Percentiles rank a stretch among this genome's conserved stretches.
Conservation (phyloP, 257 asterid genomes). For the Perilla frutescens region DNA sequence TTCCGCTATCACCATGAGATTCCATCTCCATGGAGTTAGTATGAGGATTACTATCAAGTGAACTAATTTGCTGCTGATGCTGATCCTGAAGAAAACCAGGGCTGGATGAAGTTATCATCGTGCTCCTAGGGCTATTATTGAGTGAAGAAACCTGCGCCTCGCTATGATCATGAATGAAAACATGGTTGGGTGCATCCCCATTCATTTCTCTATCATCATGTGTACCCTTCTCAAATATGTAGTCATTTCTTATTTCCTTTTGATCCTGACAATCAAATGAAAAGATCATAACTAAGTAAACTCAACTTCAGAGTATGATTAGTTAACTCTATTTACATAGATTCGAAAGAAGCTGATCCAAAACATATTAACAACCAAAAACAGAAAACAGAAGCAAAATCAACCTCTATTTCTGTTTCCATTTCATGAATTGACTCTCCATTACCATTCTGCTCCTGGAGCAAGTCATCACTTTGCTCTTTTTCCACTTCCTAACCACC, state of each 20-base stretch:
- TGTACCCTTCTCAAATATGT: conserved; percentile 41
- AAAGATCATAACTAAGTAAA: conserved; percentile 21
- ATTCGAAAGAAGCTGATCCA: conserved; percentile 1
- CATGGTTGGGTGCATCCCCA: conserved; percentile 45
- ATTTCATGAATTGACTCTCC: conserved; percentile 46
- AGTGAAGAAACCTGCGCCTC: conserved; percentile 44
- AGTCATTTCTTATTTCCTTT: conserved; percentile 40
- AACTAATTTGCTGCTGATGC: conserved; percentile 46
- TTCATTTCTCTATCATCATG: conserved; percentile 35
- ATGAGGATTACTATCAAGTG: conserved; percentile 47
- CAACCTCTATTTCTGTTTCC: conserved; percentile 55
- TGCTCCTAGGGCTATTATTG: conserved; percentile 37
- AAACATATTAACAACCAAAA: conserved; percentile 17
- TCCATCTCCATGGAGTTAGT: conserved; percentile 52
- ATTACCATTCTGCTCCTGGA: conserved; percentile 50
- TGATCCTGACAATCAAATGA: conserved; percentile 46
- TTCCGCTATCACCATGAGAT: conserved; percentile 42
- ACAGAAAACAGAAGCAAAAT: conserved; percentile 22
- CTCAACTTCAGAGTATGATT: conserved; percentile 22
- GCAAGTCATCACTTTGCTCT: conserved; percentile 44
- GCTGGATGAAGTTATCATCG: conserved; percentile 39
- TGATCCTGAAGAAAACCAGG: conserved; percentile 45
- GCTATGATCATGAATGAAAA: conserved; percentile 42
- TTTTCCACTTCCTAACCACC: conserved; percentile 56
- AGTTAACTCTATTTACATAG: conserved; percentile 8